Conservation (phyloP, 116 monocot species). For the Zostera marina region DNA sequence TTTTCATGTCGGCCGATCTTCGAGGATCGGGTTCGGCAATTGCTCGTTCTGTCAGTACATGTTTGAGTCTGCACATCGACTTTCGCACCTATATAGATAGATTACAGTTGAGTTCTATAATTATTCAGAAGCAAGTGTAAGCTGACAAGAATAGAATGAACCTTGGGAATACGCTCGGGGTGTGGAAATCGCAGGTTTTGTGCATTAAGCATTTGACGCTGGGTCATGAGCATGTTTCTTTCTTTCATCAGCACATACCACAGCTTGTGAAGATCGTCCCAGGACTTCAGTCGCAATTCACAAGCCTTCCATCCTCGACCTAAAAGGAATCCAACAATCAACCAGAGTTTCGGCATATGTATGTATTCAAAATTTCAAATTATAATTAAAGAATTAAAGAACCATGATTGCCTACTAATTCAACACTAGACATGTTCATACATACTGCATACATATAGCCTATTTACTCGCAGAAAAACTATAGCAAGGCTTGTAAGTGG, state of each 20-base stretch:
- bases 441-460: too few species aligned
- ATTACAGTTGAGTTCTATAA: too few species aligned
- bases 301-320: conserved; percentile 95
- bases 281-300: conserved; percentile 89
- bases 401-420: too few species aligned
- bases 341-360: neutral
- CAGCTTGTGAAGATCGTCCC: conserved; percentile 89
- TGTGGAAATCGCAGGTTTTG: conserved; percentile 75
- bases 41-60: conserved; percentile 34
- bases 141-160: conserved; percentile 7
- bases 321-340: conserved; percentile 4
- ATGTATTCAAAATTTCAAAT: neutral
- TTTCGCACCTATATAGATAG: conserved; percentile 25
- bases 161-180: conserved; percentile 85
- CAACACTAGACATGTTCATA: too few species aligned
- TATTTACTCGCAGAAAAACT: neutral
- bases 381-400: too few species aligned
- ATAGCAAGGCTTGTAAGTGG: neutral
- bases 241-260: conserved; percentile 93
- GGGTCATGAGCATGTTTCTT: conserved; percentile 92
- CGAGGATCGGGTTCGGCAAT: conserved; percentile 39
- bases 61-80: conserved; percentile 40
- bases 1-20: conserved; percentile 36
- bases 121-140: too few species aligned
- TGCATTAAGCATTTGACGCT: conserved; percentile 84